phyloP scores from a whole-genome alignment of 2,329 filamentous ascomycete species.

The Colletotrichum tabaci region DNA sequence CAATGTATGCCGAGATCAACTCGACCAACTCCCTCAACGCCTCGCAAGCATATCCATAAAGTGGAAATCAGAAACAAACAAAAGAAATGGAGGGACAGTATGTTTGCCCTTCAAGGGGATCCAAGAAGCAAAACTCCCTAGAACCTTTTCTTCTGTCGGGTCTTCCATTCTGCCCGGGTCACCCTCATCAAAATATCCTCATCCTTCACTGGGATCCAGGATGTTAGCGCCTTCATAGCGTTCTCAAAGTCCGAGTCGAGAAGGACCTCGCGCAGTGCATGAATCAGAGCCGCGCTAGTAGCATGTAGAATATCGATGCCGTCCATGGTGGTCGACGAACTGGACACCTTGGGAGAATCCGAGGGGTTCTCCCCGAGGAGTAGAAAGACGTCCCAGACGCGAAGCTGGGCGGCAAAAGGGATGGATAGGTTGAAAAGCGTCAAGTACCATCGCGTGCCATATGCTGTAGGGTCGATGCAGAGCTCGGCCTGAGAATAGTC shows the following conservation, averaged over 20 bases:
- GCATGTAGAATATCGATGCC: constrained; percentile 92
- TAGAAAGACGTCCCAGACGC: constrained; percentile 98
- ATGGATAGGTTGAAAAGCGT: constrained; percentile 98
- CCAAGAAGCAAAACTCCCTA: constrained; percentile 47
- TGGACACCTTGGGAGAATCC: constrained; percentile 42
- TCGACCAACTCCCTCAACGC: constrained; percentile 31
- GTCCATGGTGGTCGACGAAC: constrained; percentile 27
- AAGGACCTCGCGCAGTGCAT: constrained; percentile 89
- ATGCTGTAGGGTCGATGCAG: constrained; percentile 88
- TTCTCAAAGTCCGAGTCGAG: constrained; percentile 97
- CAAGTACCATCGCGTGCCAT: constrained; percentile 96
- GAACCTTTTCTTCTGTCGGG: constrained; percentile 62
- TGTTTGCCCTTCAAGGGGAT: neutral
- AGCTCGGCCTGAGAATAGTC: constrained; percentile 73
- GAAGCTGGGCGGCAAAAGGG: constrained; percentile 92
- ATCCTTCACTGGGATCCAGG: constrained; percentile 93
- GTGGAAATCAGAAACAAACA: neutral
- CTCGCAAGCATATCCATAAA: constrained; percentile 32
- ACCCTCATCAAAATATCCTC: constrained; percentile 95
- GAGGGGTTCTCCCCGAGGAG: constrained; percentile 84
- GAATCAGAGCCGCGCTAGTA: constrained; percentile 89
- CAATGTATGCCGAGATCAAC: constrained; percentile 27
- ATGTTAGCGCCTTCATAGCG: constrained; percentile 96
- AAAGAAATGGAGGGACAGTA: constrained; percentile 1
- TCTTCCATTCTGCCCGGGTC: constrained; percentile 88